These are phyloP conservation scores for Bipolaris cookei DNA, from an alignment of 2,329 filamentous ascomycete species.

Conservation along the genomic window DNA sequence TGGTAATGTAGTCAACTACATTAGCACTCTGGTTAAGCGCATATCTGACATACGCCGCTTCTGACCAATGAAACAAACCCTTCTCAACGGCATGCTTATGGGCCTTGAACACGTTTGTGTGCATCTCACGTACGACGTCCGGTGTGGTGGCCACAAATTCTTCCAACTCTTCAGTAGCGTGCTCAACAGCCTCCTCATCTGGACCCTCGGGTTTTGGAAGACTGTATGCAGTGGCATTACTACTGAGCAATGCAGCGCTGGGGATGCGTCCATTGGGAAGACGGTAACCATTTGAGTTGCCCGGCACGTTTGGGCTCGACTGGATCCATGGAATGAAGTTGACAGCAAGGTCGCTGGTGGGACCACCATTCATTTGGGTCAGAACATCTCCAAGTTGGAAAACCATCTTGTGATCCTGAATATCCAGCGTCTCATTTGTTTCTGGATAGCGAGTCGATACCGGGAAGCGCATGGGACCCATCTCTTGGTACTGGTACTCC, in stretches of 20 bases:
- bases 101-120: constrained; percentile 57
- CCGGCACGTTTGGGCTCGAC: constrained; percentile 60
- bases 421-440: constrained; percentile 63
- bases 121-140: constrained; percentile 49
- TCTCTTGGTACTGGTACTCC: constrained; percentile 71
- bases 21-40: constrained; percentile 64
- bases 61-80: constrained; percentile 69
- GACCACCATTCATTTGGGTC: constrained; percentile 63
- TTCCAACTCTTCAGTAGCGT: constrained; percentile 29
- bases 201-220: constrained; percentile 23
- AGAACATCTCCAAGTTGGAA: constrained; percentile 67
- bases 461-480: constrained; percentile 71
- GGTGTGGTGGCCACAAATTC: constrained; percentile 29
- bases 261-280: constrained; percentile 46
- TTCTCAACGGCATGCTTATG: constrained; percentile 61
- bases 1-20: constrained; percentile 54
- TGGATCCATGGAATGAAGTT: constrained; percentile 71
- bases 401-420: constrained; percentile 68
- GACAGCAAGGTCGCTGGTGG: constrained; percentile 56
- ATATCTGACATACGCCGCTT: constrained; percentile 67
- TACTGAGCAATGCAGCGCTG: constrained; percentile 37
- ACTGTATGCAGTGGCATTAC: constrained; percentile 33
- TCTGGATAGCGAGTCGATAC: constrained; percentile 56
- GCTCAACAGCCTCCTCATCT: constrained; percentile 27
- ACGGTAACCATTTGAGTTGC: constrained; percentile 44